Conservation (phyloP, 306 rosid genomes). For the Castanospermum australe region DNA sequence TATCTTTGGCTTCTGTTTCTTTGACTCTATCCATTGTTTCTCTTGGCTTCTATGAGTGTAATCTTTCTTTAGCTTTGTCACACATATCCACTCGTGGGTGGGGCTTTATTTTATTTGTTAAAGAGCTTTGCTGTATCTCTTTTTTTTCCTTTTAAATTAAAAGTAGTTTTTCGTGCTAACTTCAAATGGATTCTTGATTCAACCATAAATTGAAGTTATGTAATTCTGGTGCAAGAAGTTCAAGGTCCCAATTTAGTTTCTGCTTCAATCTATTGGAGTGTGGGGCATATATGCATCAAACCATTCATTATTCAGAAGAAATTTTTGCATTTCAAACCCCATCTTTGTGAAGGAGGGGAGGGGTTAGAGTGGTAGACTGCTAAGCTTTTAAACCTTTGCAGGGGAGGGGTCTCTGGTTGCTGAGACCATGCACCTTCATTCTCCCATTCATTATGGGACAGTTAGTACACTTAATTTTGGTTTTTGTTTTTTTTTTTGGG, state of each 20-base stretch:
- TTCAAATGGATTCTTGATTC: background rate
- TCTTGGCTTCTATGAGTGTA: too few relatives aligned
- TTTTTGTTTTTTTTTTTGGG: background rate
- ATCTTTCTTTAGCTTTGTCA: background rate
- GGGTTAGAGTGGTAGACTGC: too few relatives aligned
- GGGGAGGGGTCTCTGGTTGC: background rate
- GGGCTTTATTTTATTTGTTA: too few relatives aligned
- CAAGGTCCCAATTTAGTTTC: background rate
- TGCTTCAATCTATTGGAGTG: background rate
- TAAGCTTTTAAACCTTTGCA: background rate
- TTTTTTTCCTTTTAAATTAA: background rate
- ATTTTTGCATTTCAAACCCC: too few relatives aligned
- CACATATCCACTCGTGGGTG: background rate
- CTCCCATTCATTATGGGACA: background rate
- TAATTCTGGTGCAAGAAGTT: background rate
- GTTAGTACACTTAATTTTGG: background rate
- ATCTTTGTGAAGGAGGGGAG: too few relatives aligned
- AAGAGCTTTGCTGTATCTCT: background rate
- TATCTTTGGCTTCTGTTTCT: background rate
- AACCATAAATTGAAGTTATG: background rate
- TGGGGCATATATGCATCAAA: too few relatives aligned
- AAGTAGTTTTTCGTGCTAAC: too few relatives aligned
- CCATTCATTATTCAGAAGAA: too few relatives aligned
- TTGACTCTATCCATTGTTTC: background rate
- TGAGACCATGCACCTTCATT: background rate